Base-by-base conservation (phyloP, 176 grass and related monocot genomes). In the Eragrostis curvula region DNA sequence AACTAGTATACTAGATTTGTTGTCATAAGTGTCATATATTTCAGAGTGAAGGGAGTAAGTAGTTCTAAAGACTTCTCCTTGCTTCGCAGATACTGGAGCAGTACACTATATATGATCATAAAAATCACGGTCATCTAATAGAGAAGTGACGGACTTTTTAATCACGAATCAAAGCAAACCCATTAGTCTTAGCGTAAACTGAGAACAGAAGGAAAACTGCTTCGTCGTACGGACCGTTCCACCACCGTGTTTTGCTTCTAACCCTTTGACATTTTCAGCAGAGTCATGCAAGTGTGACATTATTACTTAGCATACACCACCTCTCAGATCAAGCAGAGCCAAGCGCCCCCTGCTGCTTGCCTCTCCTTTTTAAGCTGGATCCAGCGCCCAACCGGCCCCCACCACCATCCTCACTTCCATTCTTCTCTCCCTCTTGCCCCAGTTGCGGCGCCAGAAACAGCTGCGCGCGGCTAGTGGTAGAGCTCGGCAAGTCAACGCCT, bases 401-500 rank as follows among this genome's bases (percentile, higher is more conserved):
- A 65, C 7, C 71, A 2, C 21, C 46, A 8, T 24, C 16, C 9
- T 53, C 16, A 27, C 0, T 51, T 46, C n/a, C 39, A 25, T 72
- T 18, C 51, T 12, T 45, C 62, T 51, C 2, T 12, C 8, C 50
- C 50, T 36, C 32, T 36, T 1, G 18, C n/a, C 57, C 12, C 57
- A 60, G 3, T 23, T 27, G 56, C 56, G n/a, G 21, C 56, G 21
- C n/a, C 3, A 60, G 57, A 27, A 10, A 60, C 55, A 11, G 23
- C 21, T 58, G 56, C 56, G 52, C 21, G 21, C 24, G 1, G 45
- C 80, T 23, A 66, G n/a, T 21, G 18, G 16, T 50, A 55, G 57
- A 74, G 53, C 53, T 25, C 58, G 10, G 5, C 58, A 96, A 93
- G 90, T 93, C 93, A 93, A 88, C 88, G 90, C 85, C 80, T 52